Base-by-base conservation (phyloP, 164 flowering plant genomes). In the Nymphaea thermarum region DNA sequence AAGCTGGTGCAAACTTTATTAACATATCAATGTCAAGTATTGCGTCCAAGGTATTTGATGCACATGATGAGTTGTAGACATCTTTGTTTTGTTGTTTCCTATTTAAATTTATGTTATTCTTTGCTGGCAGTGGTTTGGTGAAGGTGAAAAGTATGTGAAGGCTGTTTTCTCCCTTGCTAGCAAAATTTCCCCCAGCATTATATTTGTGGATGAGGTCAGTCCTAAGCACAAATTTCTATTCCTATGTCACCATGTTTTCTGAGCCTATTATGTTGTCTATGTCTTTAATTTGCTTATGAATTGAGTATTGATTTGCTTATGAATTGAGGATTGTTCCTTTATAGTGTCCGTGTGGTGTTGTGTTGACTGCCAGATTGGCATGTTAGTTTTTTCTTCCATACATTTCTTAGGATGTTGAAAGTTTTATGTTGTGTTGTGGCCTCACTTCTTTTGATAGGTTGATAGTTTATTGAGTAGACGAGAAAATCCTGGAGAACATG, bases 11-110 rank as follows among this genome's bases (percentile, higher is more conserved):
- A 41, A 93, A 91, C 77, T 93, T 93, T 76, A 93, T 93, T 63
- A 93, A 93, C 74, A 87, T 91, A 53, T 93, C 97, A 45, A 91
- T 93, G 98, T 93, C 98, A 59, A 93, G 97, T 80, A 93, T 91
- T 72, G 84, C 97, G 71, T 93, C 97, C 4, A 93, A 93, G 92
- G 98, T 55, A 61, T 64, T 61, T 43, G 60, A 47, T 47, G 12
- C 12, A 47, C 12, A 6, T 47, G 12, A 47, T 47, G 55, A 47
- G 55, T 47, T 47, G 12, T 7, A 6, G 55, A 12, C 11, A 47
- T 47, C 11, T 47, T 7, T 47, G 12, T 4, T 47, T 47, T 6
- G 55, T 2, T 47, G 55, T 47, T 47, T 12, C 36, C 14, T 17
- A 6, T 47, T 14, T 42, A 12, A 3, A 66, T n/a, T 66, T 7